Percentiles rank a stretch among this genome's conserved stretches.
phyloP scores from a whole-genome alignment of 2,329 filamentous ascomycete species.

The Fusarium ambrosium region DNA sequence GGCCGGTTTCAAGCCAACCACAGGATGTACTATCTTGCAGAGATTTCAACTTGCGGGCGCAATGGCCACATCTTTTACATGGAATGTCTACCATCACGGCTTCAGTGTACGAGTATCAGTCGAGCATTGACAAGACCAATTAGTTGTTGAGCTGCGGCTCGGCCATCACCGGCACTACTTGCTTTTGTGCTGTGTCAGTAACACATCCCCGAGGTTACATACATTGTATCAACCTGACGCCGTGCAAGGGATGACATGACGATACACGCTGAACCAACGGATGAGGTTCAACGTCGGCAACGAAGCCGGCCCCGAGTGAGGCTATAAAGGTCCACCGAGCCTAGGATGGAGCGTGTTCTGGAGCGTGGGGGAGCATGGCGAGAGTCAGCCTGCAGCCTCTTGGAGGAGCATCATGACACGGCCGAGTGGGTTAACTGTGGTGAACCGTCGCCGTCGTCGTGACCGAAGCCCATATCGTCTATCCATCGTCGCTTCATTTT shows the following conservation, averaged over 20 bases:
- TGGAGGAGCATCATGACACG: not conserved
- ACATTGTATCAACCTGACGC: not conserved
- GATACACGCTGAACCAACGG: not conserved
- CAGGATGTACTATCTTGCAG: not conserved
- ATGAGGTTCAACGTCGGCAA: not conserved
- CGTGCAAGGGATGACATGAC: not conserved
- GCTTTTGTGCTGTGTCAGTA: not conserved
- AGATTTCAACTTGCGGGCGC: not conserved
- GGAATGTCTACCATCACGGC: not conserved
- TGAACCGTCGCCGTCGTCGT: not conserved
- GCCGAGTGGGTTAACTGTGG: not conserved
- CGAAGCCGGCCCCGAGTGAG: not conserved
- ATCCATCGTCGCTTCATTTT: not conserved
- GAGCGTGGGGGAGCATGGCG: conserved; percentile 1
- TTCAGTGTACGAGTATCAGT: not conserved
- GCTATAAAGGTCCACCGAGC: conserved; percentile 3
- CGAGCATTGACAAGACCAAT: not conserved
- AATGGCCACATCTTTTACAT: not conserved
- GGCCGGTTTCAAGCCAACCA: not conserved
- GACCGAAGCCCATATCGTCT: not conserved
- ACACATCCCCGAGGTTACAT: not conserved
- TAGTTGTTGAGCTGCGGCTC: not conserved
- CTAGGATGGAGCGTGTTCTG: not conserved
- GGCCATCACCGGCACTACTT: not conserved
- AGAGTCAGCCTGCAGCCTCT: not conserved